Evolutionary conservation across 495 filamentous ascomycete species (phyloP).

Genomic region (Endocarpon pusillum): DNA sequence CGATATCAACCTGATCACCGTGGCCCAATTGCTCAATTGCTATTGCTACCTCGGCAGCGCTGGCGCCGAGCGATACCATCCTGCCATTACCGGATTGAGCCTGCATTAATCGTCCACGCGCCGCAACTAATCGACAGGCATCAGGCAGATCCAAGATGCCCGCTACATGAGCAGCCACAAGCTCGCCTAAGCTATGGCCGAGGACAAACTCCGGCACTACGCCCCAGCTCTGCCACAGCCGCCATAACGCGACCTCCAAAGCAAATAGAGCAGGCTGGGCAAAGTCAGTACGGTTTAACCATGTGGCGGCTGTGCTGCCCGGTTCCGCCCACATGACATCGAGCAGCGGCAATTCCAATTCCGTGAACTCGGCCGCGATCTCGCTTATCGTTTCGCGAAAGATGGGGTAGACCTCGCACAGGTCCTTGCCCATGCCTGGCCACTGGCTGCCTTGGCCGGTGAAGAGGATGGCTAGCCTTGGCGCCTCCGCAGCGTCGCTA

Average conservation of each 20-base stretch:
- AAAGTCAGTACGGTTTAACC: conserved; percentile 9
- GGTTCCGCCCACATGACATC: conserved; percentile 15
- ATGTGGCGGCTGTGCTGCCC: conserved; percentile 5
- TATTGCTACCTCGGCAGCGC: conserved; percentile 5
- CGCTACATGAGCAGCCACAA: conserved; percentile 13
- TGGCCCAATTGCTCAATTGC: conserved; percentile 6
- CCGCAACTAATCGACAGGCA: conserved; percentile 14
- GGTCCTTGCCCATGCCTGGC: conserved; percentile 17
- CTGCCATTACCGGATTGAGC: conserved; percentile 6
- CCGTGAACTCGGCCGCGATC: conserved; percentile 8
- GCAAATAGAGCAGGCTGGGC: conserved; percentile 13
- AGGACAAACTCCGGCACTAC: conserved; percentile 7
- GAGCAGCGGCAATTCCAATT: conserved; percentile 12
- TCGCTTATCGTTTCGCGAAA: conserved; percentile 9
- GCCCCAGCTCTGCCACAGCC: conserved; percentile 12
- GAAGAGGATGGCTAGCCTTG: conserved; percentile 17
- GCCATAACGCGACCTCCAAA: conserved; percentile 10
- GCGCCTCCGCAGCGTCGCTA: not conserved
- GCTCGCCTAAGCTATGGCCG: conserved; percentile 17
- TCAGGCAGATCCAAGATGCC: conserved; percentile 12
- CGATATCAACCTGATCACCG: conserved; percentile 7
- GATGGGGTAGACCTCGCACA: conserved; percentile 7
- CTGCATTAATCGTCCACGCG: conserved; percentile 16
- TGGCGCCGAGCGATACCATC: conserved; percentile 13
- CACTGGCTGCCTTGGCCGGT: conserved; percentile 22